Evolutionary conservation across 2,329 filamentous ascomycete species (phyloP).

Genomic region (Alternaria panax): DNA sequence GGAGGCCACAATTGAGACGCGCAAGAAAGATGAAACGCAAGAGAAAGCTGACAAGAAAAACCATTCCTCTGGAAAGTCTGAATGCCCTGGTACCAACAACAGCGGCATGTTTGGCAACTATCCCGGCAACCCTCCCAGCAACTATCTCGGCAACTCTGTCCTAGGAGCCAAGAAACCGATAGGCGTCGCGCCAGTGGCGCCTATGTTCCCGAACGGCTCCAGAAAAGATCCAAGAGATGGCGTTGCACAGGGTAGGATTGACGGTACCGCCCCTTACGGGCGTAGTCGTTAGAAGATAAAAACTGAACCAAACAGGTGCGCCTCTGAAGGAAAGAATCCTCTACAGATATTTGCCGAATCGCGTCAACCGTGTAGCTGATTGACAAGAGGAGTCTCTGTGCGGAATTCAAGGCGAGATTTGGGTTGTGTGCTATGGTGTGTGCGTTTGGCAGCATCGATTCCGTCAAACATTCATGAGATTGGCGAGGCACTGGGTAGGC

Average conservation of each 20-base stretch:
- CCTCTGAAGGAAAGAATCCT: background rate
- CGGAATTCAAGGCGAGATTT: background rate
- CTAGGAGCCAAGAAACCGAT: conserved; percentile 23
- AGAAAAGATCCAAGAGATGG: conserved; percentile 17
- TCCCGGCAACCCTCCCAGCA: conserved; percentile 15
- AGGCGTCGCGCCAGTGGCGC: conserved; percentile 29
- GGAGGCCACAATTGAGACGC: background rate
- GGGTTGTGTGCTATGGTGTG: background rate
- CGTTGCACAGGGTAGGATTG: background rate
- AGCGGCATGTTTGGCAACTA: conserved; percentile 4
- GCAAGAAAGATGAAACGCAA: background rate
- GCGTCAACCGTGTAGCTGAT: background rate
- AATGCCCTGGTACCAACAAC: background rate
- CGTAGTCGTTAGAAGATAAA: background rate
- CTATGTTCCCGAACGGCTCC: conserved; percentile 19
- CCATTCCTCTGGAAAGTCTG: background rate
- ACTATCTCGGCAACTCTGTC: conserved; percentile 23
- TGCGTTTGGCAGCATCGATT: background rate
- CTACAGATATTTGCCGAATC: background rate
- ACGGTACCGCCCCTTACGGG: background rate
- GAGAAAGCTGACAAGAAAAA: background rate
- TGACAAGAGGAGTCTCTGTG: background rate
- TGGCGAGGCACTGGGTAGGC: background rate
- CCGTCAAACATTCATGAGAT: background rate
- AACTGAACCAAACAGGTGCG: background rate